Evolutionary conservation across 2,329 filamentous ascomycete genomes (phyloP), one percentile per base, ranked within the genome.

Genomic region (Talaromyces sp.): DNA sequence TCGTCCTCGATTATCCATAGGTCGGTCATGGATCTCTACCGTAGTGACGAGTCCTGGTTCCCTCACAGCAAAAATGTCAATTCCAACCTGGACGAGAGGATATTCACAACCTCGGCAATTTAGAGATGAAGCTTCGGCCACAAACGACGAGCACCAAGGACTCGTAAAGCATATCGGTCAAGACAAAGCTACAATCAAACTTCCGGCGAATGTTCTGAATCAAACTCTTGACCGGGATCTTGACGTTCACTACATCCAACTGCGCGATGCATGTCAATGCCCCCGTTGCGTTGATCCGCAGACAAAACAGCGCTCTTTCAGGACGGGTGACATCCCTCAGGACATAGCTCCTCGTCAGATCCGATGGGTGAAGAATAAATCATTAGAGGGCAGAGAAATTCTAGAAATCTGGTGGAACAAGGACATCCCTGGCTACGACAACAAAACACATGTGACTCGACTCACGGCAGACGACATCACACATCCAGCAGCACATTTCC

Each of bases 221-320:
- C 13, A 60, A 61, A 25, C 3, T 13, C 22, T 17, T 19, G 35
- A 50, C 17, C 56, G 61, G 11, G 27, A 19, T 33, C 8, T 57
- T 2, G 39, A 56, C 31, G 41, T 68, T 19, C 54, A 66, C 41
- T 66, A 69, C 54, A 64, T 70, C 8, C 68, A 71, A 17, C 75
- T 88, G 17, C 85, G 87, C 31, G 86, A 89, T 69, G 76, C 78
- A 22, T 89, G 87, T 70, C 73, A 76, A 41, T 89, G 87, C 69
- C 64, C 73, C 0, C 70, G 70, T 11, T 89, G 87, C 72, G 79
- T 85, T 61, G 84, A 87, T 67, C 77, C 79, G 0, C 80, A 84
- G n/a, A 88, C 87, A 1, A 86, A 85, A 52, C 86, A 89, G 67
- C 86, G 87, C 73, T 84, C 77, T 43, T 91, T 91, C 75, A 84